Conservation (phyloP, 129 eudicot genomes). For the Flaveria bidentis region DNA sequence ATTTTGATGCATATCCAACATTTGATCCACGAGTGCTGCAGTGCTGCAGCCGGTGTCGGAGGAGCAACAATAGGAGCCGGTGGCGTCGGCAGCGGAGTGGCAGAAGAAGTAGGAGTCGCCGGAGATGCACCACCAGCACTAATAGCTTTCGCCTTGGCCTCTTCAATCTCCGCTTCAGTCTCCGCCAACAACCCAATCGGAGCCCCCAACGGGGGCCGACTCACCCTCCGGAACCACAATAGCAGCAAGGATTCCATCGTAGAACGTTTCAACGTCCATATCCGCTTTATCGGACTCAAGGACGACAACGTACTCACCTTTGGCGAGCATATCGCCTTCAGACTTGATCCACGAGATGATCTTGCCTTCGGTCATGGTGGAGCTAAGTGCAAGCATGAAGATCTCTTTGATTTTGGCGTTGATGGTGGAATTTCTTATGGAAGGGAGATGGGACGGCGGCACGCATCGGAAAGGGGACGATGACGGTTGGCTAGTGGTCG, state of each 20-base stretch:
- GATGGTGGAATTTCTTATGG: conserved; percentile 28
- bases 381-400: conserved; percentile 95
- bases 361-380: conserved; percentile 96
- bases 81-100: conserved; percentile 14
- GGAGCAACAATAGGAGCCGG: conserved; percentile 12
- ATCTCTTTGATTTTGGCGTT: conserved; percentile 84
- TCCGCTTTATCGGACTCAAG: conserved; percentile 95
- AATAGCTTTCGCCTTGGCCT: conserved; percentile 67
- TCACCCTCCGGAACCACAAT: conserved; percentile 83
- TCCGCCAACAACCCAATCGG: conserved; percentile 81
- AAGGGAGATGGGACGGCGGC: conserved; percentile 18
- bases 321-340: conserved; percentile 72
- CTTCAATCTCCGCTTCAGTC: conserved; percentile 69
- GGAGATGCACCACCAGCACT: conserved; percentile 24
- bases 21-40: too few relatives aligned
- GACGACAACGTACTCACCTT: conserved; percentile 83
- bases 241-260: conserved; percentile 76
- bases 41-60: conserved; percentile 14
- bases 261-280: conserved; percentile 92
- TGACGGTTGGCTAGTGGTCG: too few relatives aligned
- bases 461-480: too few relatives aligned
- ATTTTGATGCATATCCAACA: too few relatives aligned
- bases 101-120: conserved; percentile 25
- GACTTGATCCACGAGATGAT: conserved; percentile 86
- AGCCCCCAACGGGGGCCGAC: conserved; percentile 89